Conservation (phyloP, 768 basidiomycete genomes). For the Phanerodontia chrysosporium region DNA sequence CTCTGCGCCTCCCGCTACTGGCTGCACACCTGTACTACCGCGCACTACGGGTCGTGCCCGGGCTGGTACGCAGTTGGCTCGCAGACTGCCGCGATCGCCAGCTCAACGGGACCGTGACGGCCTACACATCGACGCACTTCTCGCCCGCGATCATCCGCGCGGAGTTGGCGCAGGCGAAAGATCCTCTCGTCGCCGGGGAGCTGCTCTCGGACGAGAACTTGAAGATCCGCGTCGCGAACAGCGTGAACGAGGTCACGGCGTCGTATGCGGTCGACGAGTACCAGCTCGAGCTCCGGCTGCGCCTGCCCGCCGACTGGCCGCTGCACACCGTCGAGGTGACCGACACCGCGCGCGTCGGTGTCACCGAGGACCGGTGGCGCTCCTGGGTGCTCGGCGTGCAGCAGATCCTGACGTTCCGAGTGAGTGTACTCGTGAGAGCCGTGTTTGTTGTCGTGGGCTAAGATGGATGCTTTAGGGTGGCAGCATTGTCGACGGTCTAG, state of each 20-base stretch:
- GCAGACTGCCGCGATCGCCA: conserved; percentile 87
- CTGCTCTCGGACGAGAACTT: conserved; percentile 74
- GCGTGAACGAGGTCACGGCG: conserved; percentile 78
- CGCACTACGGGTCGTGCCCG: conserved; percentile 76
- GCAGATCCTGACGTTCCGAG: conserved; percentile 85
- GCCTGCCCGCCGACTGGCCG: conserved; percentile 89
- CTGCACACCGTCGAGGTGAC: conserved; percentile 83
- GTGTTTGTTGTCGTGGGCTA: not conserved
- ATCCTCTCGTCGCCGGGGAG: conserved; percentile 47
- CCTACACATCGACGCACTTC: conserved; percentile 80
- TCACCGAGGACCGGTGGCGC: conserved; percentile 86
- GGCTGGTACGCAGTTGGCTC: conserved; percentile 83
- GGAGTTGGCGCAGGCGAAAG: conserved; percentile 73
- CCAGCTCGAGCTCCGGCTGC: conserved; percentile 81
- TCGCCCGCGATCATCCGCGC: conserved; percentile 83
- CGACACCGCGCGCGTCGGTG: conserved; percentile 80
- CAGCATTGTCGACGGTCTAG: conserved; percentile 80
- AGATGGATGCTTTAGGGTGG: conserved; percentile 59
- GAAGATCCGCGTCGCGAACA: conserved; percentile 68
- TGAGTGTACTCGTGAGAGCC: conserved; percentile 39
- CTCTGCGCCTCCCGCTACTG: conserved; percentile 56
- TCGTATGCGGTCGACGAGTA: conserved; percentile 91
- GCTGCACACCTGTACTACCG: conserved; percentile 90
- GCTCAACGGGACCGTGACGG: conserved; percentile 67
- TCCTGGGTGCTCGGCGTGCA: conserved; percentile 92